These are phyloP conservation scores for Solanum medicagineum DNA, from an alignment of 257 asterid species.

Conservation along the genomic window DNA sequence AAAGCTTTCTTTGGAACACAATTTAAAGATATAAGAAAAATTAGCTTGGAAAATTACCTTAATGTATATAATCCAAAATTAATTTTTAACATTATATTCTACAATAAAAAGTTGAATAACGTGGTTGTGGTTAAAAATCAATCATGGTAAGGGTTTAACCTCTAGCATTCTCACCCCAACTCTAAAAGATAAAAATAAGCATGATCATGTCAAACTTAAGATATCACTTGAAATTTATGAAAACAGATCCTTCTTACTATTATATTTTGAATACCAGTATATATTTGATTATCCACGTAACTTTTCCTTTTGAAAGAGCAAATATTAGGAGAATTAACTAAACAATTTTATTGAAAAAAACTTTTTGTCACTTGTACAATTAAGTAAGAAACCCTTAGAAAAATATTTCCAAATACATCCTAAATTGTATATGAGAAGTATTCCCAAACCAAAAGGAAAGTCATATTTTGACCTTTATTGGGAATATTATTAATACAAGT, in stretches of 20 bases:
- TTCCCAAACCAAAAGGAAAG: no score
- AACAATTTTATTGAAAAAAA: no score
- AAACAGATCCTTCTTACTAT: neutral
- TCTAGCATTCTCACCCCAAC: neutral
- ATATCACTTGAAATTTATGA: neutral
- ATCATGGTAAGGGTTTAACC: slow-evolving; percentile 25
- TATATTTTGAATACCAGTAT: neutral
- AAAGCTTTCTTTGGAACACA: neutral
- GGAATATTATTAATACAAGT: no score
- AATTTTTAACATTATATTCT: neutral
- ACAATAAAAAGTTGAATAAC: neutral
- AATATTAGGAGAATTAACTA: no score
- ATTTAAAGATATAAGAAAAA: neutral
- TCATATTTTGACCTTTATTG: no score
- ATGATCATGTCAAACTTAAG: neutral
- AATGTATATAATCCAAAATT: neutral
- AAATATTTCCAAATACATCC: no score
- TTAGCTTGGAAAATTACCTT: neutral
- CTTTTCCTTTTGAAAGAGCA: no score
- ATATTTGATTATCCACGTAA: no score
- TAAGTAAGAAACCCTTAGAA: no score
- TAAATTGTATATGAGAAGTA: no score
- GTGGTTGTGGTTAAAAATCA: slow-evolving; percentile 10
- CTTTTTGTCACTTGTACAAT: no score
- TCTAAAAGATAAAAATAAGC: neutral